Base-by-base conservation (phyloP, 2,329 filamentous ascomycete genomes). In the Plenodomus tracheiphilus region DNA sequence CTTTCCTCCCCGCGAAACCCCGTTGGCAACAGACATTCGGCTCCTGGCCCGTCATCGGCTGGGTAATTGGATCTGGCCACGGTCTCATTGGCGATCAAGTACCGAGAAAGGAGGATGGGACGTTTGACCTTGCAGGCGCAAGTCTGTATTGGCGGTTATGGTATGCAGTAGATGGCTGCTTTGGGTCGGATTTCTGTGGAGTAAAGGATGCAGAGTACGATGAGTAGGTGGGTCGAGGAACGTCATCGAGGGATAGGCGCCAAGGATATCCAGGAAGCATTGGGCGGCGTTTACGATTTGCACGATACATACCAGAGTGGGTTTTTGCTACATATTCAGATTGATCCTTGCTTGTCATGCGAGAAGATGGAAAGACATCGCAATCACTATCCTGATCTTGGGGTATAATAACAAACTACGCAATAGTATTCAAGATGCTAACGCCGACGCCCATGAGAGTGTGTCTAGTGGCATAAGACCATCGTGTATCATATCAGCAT, bases 21-120 rank as follows among this genome's bases (percentile, higher is more conserved):
- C 65, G 62, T 34, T 75, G 76, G 66, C 74, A 76, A 56, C 71
- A 71, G 42, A 70, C 67, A 52, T 71, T 59, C 61, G 74, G 50
- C 60, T 72, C 62, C 30, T 75, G 86, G 80, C 75, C 79, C 76
- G 56, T 85, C 77, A 74, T 74, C 35, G 70, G 68, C 3, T 71
- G 66, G 51, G 69, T 77, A 30, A 62, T 79, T 40, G 75, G 76
- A 6, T 71, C 70, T 8, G 73, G 73, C 7, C 74, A 76, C 17
- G 74, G 79, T 61, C 84, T 92, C 71, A 91, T 93, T 62, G 89
- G 89, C 5, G 85, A 85, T 65, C 81, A 87, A 66, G 84, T 93
- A 34, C 89, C 89, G 7, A 80, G 87, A 36, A 86, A 81, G 44
- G 87, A 91, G 44, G 78, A 81, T 37, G 89, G 89, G 48, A 85